These are phyloP conservation scores for Ceratobasidium sp. DNA, from an alignment of 1,284 basidiomycete genomes.

Conservation along the genomic window DNA sequence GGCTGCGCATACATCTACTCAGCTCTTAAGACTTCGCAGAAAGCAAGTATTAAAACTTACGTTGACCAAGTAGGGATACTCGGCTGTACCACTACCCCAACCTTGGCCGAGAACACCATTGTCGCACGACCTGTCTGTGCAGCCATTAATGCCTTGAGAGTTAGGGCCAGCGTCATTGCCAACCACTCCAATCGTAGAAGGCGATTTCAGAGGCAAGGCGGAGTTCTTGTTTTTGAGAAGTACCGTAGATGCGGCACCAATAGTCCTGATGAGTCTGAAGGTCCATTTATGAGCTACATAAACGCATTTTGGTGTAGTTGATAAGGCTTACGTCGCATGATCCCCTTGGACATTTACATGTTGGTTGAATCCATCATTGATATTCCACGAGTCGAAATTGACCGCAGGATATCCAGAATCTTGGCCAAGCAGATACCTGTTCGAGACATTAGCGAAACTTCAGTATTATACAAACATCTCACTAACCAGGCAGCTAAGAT, in stretches of 20 bases:
- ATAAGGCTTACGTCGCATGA: constrained; percentile 62
- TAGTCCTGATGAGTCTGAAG: constrained; percentile 67
- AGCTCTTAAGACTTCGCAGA: not conserved
- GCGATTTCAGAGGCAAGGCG: constrained; percentile 67
- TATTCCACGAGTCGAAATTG: constrained; percentile 64
- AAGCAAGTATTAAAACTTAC: not conserved
- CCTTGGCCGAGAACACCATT: constrained; percentile 49
- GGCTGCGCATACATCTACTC: constrained; percentile 59
- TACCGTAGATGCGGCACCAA: constrained; percentile 76
- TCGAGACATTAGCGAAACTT: not conserved
- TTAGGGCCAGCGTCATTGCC: constrained; percentile 53
- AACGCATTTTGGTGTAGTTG: constrained; percentile 14
- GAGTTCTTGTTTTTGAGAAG: constrained; percentile 74
- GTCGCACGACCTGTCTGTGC: constrained; percentile 41
- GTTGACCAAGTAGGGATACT: constrained; percentile 57
- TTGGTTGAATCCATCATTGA: constrained; percentile 51
- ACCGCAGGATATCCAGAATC: constrained; percentile 68
- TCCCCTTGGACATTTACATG: constrained; percentile 74
- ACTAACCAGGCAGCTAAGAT: constrained; percentile 69
- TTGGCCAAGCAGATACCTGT: constrained; percentile 67
- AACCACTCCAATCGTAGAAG: constrained; percentile 66
- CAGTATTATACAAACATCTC: not conserved
- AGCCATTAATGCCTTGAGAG: constrained; percentile 47
- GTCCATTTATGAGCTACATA: constrained; percentile 10
- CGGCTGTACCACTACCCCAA: constrained; percentile 61